These are phyloP conservation scores for Ophiocordyceps unilateralis DNA, from an alignment of 2,329 filamentous ascomycete species.

Conservation along the genomic window DNA sequence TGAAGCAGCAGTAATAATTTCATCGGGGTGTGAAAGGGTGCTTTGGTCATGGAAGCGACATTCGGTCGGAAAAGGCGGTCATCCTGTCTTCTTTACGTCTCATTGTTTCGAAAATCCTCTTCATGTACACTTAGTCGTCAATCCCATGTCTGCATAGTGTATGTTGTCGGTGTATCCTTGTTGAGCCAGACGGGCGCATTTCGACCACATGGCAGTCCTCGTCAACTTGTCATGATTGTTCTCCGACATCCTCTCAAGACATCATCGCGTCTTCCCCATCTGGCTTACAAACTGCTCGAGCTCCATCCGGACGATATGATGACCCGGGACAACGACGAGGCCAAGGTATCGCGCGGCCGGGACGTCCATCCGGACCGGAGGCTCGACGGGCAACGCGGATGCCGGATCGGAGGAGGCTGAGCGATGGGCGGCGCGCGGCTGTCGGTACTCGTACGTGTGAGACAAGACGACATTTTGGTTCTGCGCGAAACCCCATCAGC, in stretches of 20 bases:
- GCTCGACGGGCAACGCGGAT: too few relatives aligned
- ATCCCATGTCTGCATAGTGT: constrained; percentile 7
- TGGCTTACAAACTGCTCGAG: constrained; percentile 58
- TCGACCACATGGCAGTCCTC: background rate
- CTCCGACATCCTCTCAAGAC: too few relatives aligned
- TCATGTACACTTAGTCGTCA: constrained; percentile 12
- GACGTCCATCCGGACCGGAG: background rate
- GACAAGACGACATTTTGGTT: constrained; percentile 78
- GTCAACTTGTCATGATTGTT: background rate
- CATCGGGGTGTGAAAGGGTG: background rate
- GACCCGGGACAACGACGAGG: constrained; percentile 73
- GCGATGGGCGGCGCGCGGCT: constrained; percentile 38
- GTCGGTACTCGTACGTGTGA: constrained; percentile 77
- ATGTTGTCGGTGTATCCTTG: background rate
- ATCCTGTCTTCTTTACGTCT: background rate
- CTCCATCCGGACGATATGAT: constrained; percentile 76
- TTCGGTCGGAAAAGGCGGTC: background rate
- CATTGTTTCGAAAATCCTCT: constrained; percentile 7
- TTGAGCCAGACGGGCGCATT: background rate
- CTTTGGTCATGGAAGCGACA: background rate
- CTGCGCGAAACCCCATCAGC: constrained; percentile 24
- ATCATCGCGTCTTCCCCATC: constrained; percentile 10
- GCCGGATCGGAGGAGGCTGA: too few relatives aligned
- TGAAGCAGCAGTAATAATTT: background rate
- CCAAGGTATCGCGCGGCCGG: constrained; percentile 69